phyloP scores from a whole-genome alignment of 1,139 yeast species.

The Debaryomyces nepalensis region DNA sequence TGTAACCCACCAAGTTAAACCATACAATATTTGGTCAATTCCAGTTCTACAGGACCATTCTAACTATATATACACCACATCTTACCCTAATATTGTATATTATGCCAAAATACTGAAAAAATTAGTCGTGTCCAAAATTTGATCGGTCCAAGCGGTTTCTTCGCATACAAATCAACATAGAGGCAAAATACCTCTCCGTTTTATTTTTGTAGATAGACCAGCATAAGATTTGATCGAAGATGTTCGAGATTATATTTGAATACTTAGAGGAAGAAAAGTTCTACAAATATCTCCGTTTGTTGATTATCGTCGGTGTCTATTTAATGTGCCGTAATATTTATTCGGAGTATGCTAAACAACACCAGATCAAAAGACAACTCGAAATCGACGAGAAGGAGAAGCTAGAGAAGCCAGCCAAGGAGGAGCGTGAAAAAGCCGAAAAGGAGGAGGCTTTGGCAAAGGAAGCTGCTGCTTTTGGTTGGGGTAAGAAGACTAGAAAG shows the following conservation, averaged over 20 bases:
- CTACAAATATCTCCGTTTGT: conserved; percentile 44
- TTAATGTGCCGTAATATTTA: conserved; percentile 42
- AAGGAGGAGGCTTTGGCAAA: conserved; percentile 34
- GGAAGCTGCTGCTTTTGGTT: conserved; percentile 64
- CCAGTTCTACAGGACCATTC: no score
- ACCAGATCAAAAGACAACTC: conserved; percentile 56
- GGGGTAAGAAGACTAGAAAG: conserved; percentile 77
- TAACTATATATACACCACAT: no score
- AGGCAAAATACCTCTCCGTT: conserved; percentile 4
- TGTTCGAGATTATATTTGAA: conserved; percentile 43
- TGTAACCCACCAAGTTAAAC: no score
- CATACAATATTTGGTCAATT: no score
- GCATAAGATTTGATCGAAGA: conserved; percentile 9
- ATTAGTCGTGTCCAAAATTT: conserved; percentile 9
- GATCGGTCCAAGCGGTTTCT: conserved; percentile 10
- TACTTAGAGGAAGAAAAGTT: conserved; percentile 41
- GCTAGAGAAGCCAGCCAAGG: conserved; percentile 39
- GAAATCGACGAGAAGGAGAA: conserved; percentile 52
- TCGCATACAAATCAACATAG: conserved; percentile 3
- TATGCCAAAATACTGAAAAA: neutral
- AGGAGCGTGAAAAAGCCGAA: conserved; percentile 35
- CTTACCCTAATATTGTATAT: no score
- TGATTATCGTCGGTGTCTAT: conserved; percentile 40
- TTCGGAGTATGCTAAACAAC: conserved; percentile 49
- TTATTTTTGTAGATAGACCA: neutral